Evolutionary conservation across 176 grass and related monocot species (phyloP), one percentile per base, ranked within the genome.

Genomic region (Musa troglodytarum): DNA sequence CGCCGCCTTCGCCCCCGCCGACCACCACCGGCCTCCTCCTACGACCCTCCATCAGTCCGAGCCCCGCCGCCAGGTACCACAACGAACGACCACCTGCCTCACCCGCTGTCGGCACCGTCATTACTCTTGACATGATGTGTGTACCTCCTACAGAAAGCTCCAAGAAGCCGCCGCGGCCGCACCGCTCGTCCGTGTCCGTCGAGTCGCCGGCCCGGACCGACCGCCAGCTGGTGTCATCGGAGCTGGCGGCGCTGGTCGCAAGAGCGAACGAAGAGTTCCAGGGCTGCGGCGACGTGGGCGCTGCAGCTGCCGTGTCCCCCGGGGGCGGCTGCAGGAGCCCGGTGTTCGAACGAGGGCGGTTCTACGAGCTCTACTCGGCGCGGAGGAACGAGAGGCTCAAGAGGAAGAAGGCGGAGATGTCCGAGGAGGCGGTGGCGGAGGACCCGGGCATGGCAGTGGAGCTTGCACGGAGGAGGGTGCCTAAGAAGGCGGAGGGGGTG

Each of bases 321-420:
- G 73, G n/a, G 52, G 52, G 70, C 53, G 34, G 8, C 10, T 25
- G 17, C 49, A 61, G 68, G 11, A 87, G 73, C 63, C 88, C 90
- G 65, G 16, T 94, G 51, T 99, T 99, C 65, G 86, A 89, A 71
- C 85, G 84, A 56, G 95, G 95, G 68, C 72, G 90, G 83, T 61
- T 91, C 20, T 99, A 99, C 64, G 90, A 94, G 28, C 82, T 82
- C 65, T 99, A 99, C 84, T 91, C 95, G 10, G 88, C 84, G 5
- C 81, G 88, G 53, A 83, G 95, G 66, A 82, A 99, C 25, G 95
- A 91, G 81, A 81, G 86, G 76, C 88, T 99, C 26, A 93, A 90
- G 74, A 87, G 82, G 53, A 88, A 93, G 88, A 86, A 53, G 16
- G 80, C 2, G 52, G 90, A 84, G 64, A 50, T 53, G 3, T 70